A percentile compares a stretch with the other conserved stretches of the same genome.
phyloP scores from a whole-genome alignment of 208 protist genomes.

The Trypanosomatidae sp. region DNA sequence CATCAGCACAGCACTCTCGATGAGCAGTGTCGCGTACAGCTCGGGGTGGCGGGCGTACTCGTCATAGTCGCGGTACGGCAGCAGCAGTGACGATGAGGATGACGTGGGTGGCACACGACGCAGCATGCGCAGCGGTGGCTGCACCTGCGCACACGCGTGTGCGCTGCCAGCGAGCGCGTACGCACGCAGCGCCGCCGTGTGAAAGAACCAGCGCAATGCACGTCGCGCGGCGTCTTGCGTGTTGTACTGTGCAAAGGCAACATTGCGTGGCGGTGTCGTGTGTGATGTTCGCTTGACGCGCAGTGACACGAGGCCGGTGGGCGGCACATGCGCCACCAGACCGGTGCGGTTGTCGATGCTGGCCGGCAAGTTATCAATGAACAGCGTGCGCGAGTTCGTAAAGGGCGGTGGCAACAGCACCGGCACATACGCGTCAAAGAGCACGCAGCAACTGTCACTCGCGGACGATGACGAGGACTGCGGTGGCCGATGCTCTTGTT shows the following conservation, averaged over 20 bases:
- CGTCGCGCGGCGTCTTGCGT: slow-evolving; percentile 8
- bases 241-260: slow-evolving; percentile 50
- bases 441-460: no score
- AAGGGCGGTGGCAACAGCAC: neutral
- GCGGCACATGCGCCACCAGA: slow-evolving; percentile 29
- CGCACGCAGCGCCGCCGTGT: neutral
- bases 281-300: slow-evolving; percentile 38
- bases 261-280: slow-evolving; percentile 14
- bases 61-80: no score
- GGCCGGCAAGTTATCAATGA: slow-evolving; percentile 25
- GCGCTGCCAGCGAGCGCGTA: neutral
- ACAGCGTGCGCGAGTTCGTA: slow-evolving; percentile 15
- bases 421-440: neutral
- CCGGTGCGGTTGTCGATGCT: slow-evolving; percentile 19
- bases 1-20: no score
- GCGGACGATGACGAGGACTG: no score
- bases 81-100: no score
- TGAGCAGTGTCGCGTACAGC: no score
- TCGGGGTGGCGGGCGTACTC: no score
- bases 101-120: neutral
- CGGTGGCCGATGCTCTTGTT: no score
- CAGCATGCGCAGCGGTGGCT: neutral
- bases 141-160: neutral
- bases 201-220: slow-evolving; percentile 34
- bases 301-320: slow-evolving; percentile 18